phyloP scores from a whole-genome alignment of 768 basidiomycete species.

The Phlebiopsis flavidoalba region DNA sequence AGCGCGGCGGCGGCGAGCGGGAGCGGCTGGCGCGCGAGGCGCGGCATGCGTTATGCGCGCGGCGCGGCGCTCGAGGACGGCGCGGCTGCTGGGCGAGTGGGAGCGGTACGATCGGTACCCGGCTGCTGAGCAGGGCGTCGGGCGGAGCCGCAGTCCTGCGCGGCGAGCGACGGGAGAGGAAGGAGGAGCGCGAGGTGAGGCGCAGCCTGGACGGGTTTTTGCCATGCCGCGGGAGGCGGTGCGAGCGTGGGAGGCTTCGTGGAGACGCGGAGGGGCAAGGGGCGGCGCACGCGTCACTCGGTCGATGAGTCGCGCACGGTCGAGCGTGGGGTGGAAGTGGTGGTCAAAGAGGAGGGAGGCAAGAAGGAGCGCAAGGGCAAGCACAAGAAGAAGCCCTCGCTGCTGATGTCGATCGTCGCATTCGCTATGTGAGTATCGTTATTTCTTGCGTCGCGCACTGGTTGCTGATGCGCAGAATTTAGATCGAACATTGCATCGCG shows the following conservation, averaged over 20 bases:
- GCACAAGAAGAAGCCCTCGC: constrained; percentile 67
- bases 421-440: constrained; percentile 27
- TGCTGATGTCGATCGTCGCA: constrained; percentile 67
- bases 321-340: background rate
- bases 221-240: background rate
- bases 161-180: background rate
- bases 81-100: background rate
- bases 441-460: background rate
- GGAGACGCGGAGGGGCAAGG: background rate
- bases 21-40: constrained; percentile 29
- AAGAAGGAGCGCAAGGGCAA: background rate
- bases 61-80: background rate
- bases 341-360: background rate
- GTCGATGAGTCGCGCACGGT: background rate
- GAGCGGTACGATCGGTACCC: background rate
- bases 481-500: constrained; percentile 9
- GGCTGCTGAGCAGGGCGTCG: background rate
- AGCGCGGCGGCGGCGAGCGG: constrained; percentile 38
- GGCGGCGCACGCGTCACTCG: background rate
- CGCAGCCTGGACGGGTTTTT: background rate
- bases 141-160: background rate
- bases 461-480: constrained; percentile 6
- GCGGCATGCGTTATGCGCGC: constrained; percentile 8
- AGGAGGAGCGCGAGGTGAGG: background rate
- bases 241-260: background rate